Evolutionary conservation across 768 basidiomycete genomes (phyloP).

Genomic region (Boletus tomentosulus): DNA sequence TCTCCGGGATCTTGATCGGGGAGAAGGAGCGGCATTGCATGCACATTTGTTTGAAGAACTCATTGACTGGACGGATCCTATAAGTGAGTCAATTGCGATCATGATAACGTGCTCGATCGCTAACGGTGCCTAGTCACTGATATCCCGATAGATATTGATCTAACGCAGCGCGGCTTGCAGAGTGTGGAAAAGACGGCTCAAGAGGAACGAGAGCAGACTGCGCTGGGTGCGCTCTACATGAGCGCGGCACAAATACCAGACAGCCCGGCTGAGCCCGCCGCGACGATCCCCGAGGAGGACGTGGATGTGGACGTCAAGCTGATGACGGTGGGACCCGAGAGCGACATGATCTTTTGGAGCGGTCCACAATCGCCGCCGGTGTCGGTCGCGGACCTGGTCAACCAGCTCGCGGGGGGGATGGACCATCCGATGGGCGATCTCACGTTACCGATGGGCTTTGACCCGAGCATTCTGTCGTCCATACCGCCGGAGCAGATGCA

Average conservation of each 20-base stretch:
- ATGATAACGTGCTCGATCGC: slow-evolving; percentile 17
- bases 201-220: slow-evolving; percentile 75
- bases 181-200: slow-evolving; percentile 69
- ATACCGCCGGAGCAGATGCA: slow-evolving; percentile 60
- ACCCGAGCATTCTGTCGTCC: slow-evolving; percentile 40
- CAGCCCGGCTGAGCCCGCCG: slow-evolving; percentile 64
- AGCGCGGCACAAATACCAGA: slow-evolving; percentile 69
- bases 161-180: slow-evolving; percentile 53
- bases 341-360: slow-evolving; percentile 63
- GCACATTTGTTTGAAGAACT: slow-evolving; percentile 81
- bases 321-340: slow-evolving; percentile 70
- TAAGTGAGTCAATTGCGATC: slow-evolving; percentile 50
- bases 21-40: slow-evolving; percentile 82
- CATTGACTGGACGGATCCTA: slow-evolving; percentile 81
- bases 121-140: slow-evolving; percentile 48
- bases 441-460: slow-evolving; percentile 36
- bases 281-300: slow-evolving; percentile 62
- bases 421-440: slow-evolving; percentile 38
- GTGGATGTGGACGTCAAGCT: slow-evolving; percentile 54
- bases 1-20: slow-evolving; percentile 82
- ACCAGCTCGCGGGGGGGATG: slow-evolving; percentile 51
- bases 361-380: slow-evolving; percentile 32
- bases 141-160: slow-evolving; percentile 54
- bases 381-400: slow-evolving; percentile 68
- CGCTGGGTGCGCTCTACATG: slow-evolving; percentile 73